Evolutionary conservation across 2,329 filamentous ascomycete genomes (phyloP).

Genomic region (Fusarium cicatricum): DNA sequence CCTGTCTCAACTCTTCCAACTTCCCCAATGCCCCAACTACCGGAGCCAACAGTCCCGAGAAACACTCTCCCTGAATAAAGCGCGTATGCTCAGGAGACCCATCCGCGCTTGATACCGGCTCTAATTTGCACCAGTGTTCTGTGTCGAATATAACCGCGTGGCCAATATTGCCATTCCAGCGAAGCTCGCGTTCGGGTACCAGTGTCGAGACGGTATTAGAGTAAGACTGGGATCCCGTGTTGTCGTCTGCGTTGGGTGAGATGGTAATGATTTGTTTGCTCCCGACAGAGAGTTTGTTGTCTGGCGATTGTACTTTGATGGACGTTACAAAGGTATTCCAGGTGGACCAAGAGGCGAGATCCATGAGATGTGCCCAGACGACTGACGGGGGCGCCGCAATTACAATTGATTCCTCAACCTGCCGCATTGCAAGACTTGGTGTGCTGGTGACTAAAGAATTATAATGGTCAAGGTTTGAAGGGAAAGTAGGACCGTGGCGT

Average conservation of each 20-base stretch:
- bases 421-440: background rate
- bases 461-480: too few species aligned
- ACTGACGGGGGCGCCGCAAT: background rate
- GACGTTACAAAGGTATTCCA: conserved; percentile 21
- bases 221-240: background rate
- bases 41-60: conserved; percentile 3
- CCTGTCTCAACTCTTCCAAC: background rate
- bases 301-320: background rate
- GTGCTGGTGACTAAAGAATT: too few species aligned
- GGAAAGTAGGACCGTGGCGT: too few species aligned
- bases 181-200: background rate
- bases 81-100: background rate
- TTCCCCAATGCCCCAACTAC: background rate
- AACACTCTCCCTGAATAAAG: conserved; percentile 5
- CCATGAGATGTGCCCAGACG: background rate
- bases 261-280: conserved; percentile 14
- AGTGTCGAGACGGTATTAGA: background rate
- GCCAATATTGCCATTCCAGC: conserved; percentile 5
- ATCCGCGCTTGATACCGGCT: accelerated
- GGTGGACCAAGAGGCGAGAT: background rate
- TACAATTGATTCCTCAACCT: conserved; percentile 9
- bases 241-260: background rate
- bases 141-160: background rate
- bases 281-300: background rate
- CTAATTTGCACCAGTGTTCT: conserved; percentile 8